A percentile compares a stretch with the other conserved stretches of the same genome.
Evolutionary conservation across 108 stramenopile species (phyloP).

Genomic region (Cyclotella distinguenda): DNA sequence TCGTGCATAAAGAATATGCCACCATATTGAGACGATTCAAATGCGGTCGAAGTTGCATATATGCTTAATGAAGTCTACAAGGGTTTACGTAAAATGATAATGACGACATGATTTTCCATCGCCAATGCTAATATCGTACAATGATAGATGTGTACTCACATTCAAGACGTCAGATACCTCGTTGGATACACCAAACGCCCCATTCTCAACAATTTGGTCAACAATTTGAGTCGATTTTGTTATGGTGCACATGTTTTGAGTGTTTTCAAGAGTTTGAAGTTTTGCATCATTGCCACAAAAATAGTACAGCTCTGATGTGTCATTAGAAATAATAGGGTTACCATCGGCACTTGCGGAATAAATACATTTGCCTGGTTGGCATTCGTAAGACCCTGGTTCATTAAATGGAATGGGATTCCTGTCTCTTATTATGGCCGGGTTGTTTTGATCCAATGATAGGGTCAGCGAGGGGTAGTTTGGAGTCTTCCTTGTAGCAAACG

Average conservation of each 20-base stretch:
- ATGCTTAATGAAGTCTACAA: slow-evolving; percentile 39
- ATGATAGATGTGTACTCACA: slow-evolving; percentile 3
- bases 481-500: slow-evolving; percentile 20
- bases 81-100: too few relatives aligned
- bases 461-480: slow-evolving; percentile 47
- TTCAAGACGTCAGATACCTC: slow-evolving; percentile 18
- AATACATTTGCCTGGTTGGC: slow-evolving; percentile 66
- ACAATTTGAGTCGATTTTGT: slow-evolving; percentile 36
- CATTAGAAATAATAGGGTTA: slow-evolving; percentile 7
- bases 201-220: slow-evolving; percentile 34
- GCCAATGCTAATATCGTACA: background rate
- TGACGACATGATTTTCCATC: background rate
- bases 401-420: slow-evolving; percentile 82
- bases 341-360: slow-evolving; percentile 9
- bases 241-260: slow-evolving; percentile 32
- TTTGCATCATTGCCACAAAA: slow-evolving; percentile 55
- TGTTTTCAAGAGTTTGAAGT: background rate
- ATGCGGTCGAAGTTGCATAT: slow-evolving; percentile 22
- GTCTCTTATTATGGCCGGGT: slow-evolving; percentile 38
- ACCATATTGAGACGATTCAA: slow-evolving; percentile 58
- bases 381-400: slow-evolving; percentile 42
- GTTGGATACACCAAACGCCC: slow-evolving; percentile 32
- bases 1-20: slow-evolving; percentile 66
- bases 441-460: slow-evolving; percentile 61
- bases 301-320: slow-evolving; percentile 53